Base-by-base conservation (phyloP, 345 rosid genomes). In the Durio zibethinus region DNA sequence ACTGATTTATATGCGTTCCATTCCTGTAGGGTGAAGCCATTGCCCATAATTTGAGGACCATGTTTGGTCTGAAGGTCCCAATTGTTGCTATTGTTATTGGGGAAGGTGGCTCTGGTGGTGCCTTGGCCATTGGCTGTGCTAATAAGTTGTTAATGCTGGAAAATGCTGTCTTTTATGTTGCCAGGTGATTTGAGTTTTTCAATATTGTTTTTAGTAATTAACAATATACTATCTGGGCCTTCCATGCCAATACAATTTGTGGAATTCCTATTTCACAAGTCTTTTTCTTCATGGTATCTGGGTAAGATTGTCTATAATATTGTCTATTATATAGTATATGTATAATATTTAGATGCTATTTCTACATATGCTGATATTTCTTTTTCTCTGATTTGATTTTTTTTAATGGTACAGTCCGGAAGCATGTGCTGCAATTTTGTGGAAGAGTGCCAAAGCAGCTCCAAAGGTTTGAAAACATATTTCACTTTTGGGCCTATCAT, bases 61-160 rank as follows among this genome's bases (percentile, higher is more conserved):
- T 96, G 98, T 96, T 96, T 40, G 97, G 97, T 80, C 86, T 96
- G 47, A 96, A 92, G 89, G 99, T 96, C 64, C 99, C 99, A 3
- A 85, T 96, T 76, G 76, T 96, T 81, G 91, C 99, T 38, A 92
- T 96, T 77, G 97, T 96, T 81, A 92, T 93, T 50, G 98, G 97
- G 67, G 99, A 96, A 86, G 99, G 99, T 87, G 99, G 99, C 76
- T 93, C 98, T 89, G 99, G 99, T 67, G 99, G 99, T 83, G 99
- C 98, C 80, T 79, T 96, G 82, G 99, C 99, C 79, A 93, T 96
- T 82, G 98, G 93, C 47, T 93, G 98, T 88, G 94, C 94, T 69
- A 96, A 96, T 84, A 91, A 92, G 76, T 79, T 96, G 87, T 74
- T 93, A 74, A 96, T 93, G 99, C 94, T 93, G 79, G 99, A 93